A percentile compares a stretch with the other conserved stretches of the same genome.
Evolutionary conservation across 23 red algal species (phyloP).

Genomic region (Gracilaria caudata): DNA sequence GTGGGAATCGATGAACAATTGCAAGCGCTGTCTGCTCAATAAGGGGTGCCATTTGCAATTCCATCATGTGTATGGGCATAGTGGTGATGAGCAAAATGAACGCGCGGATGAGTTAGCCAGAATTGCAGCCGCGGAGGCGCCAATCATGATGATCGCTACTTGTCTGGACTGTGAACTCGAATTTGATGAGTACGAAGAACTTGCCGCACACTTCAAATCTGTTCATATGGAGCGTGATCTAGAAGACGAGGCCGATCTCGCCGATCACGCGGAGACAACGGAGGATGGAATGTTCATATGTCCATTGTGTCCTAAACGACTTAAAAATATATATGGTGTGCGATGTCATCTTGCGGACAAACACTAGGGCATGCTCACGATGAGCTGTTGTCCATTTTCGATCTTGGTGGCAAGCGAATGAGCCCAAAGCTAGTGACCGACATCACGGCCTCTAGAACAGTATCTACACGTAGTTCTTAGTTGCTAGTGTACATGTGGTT

Average conservation of each 20-base stretch:
- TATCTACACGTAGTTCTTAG: too few relatives aligned
- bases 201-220: background rate
- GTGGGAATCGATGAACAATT: background rate
- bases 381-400: background rate
- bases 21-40: background rate
- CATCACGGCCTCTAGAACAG: too few relatives aligned
- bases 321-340: constrained; percentile 2
- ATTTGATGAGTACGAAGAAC: background rate
- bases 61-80: constrained; percentile 14
- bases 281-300: background rate
- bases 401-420: too few relatives aligned
- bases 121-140: background rate
- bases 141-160: background rate
- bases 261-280: background rate
- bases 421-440: too few relatives aligned
- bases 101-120: background rate
- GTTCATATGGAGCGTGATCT: background rate
- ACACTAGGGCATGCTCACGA: background rate
- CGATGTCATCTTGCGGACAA: constrained; percentile 2
- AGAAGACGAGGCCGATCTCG: background rate
- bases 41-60: background rate
- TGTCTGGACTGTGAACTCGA: constrained; percentile 1
- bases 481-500: too few relatives aligned
- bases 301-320: background rate
- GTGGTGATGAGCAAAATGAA: constrained; percentile 2